Conservation (phyloP, 192 early-diverging fungal genomes). For the Backusella tarrabulga region DNA sequence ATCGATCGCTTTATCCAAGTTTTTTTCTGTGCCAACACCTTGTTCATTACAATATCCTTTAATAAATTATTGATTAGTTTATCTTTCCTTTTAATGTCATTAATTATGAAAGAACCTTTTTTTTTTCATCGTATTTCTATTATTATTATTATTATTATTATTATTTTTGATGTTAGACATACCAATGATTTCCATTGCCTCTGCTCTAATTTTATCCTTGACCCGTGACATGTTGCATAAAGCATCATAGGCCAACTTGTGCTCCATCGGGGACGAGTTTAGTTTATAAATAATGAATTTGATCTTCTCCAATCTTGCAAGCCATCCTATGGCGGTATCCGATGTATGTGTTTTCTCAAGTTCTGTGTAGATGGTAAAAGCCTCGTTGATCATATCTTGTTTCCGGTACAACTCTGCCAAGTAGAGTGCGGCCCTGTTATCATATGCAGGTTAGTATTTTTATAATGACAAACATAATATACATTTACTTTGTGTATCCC, state of each 20-base stretch:
- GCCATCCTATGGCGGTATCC: not conserved
- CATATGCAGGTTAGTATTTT: not conserved
- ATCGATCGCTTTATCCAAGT: not conserved
- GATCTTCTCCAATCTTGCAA: not conserved
- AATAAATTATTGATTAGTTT: not conserved
- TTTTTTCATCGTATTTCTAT: not conserved
- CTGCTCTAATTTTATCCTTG: not conserved
- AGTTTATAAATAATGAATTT: not conserved
- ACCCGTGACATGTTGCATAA: not conserved
- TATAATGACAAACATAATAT: not conserved
- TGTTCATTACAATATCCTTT: slow-evolving; percentile 24
- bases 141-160: not conserved
- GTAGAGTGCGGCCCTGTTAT: slow-evolving; percentile 17
- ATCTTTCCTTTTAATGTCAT: not conserved
- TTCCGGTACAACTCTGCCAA: slow-evolving; percentile 20
- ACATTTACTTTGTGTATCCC: slow-evolving; percentile 28
- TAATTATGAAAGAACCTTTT: not conserved
- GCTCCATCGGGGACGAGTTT: not conserved
- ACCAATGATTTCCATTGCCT: not conserved
- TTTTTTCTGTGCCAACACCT: slow-evolving; percentile 12
- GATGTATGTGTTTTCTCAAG: not conserved
- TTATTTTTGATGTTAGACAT: not conserved
- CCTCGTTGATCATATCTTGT: slow-evolving; percentile 12
- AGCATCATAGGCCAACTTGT: not conserved
- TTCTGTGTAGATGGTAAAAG: slow-evolving; percentile 7